Conservation (phyloP, 768 basidiomycete species). For the Heimioporus sp. region DNA sequence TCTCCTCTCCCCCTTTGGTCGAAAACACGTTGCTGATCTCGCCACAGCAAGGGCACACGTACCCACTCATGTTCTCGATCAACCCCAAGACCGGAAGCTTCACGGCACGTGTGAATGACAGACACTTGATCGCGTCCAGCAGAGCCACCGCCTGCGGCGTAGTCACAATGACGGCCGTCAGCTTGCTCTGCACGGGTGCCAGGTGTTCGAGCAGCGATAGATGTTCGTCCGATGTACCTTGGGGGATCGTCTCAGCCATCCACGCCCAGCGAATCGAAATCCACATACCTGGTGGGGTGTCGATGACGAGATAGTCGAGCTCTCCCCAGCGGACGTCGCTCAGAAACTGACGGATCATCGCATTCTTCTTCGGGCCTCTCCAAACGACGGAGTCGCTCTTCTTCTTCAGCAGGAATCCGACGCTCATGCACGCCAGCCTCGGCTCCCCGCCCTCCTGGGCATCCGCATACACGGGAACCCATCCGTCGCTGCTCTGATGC, state of each 20-base stretch:
- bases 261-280: neutral
- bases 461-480: slow-evolving; percentile 98
- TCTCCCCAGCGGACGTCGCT: slow-evolving; percentile 95
- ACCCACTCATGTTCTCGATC: slow-evolving; percentile 99
- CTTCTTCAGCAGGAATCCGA: slow-evolving; percentile 90
- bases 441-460: slow-evolving; percentile 46
- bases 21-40: slow-evolving; percentile 96
- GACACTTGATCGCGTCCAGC: slow-evolving; percentile 92
- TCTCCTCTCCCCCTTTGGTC: slow-evolving; percentile 85
- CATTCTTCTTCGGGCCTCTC: slow-evolving; percentile 98
- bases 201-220: slow-evolving; percentile 93
- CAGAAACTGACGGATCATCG: slow-evolving; percentile 95
- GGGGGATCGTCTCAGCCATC: slow-evolving; percentile 6
- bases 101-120: slow-evolving; percentile 91
- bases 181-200: slow-evolving; percentile 71
- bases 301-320: slow-evolving; percentile 88
- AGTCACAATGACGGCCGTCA: slow-evolving; percentile 90
- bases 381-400: slow-evolving; percentile 94
- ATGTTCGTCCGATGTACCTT: slow-evolving; percentile 99
- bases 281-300: slow-evolving; percentile 90
- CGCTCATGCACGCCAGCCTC: slow-evolving; percentile 91
- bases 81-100: slow-evolving; percentile 85
- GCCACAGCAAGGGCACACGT: slow-evolving; percentile 95
- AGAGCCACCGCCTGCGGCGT: slow-evolving; percentile 97
- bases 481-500: slow-evolving; percentile 92